These are phyloP conservation scores for Westerdykella sp. DNA, from an alignment of 2,329 filamentous ascomycete species.

Conservation along the genomic window DNA sequence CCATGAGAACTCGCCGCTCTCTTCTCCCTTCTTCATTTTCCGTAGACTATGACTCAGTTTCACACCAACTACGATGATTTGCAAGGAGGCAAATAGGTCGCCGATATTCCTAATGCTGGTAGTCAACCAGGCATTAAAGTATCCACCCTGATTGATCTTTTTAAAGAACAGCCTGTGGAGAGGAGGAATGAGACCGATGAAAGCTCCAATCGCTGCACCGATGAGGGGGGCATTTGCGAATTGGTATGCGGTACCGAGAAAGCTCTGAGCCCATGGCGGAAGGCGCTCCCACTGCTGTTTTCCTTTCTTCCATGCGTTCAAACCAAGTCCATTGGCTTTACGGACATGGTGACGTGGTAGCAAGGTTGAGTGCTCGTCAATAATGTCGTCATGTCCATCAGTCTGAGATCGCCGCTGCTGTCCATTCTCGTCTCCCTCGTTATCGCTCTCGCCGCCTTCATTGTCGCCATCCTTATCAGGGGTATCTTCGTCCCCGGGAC, in stretches of 20 bases:
- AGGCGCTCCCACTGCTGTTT: constrained; percentile 33
- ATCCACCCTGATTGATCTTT: constrained; percentile 52
- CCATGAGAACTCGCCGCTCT: constrained; percentile 44
- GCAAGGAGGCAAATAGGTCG: constrained; percentile 57
- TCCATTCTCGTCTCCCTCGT: constrained; percentile 10
- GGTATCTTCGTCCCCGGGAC: constrained; percentile 40
- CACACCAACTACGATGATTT: constrained; percentile 62
- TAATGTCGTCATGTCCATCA: constrained; percentile 15
- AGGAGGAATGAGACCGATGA: constrained; percentile 55
- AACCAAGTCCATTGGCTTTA: constrained; percentile 21
- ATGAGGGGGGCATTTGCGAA: constrained; percentile 59
- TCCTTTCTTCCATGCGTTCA: constrained; percentile 29
- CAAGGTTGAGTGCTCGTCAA: constrained; percentile 48
- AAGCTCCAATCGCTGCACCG: constrained; percentile 52
- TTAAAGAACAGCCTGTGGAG: constrained; percentile 59
- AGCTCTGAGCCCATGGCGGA: constrained; percentile 34
- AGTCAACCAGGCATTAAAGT: constrained; percentile 62
- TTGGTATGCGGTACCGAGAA: constrained; percentile 39
- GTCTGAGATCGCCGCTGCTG: constrained; percentile 19
- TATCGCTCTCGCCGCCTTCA: constrained; percentile 10
- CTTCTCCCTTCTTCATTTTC: constrained; percentile 41
- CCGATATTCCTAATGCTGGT: constrained; percentile 56
- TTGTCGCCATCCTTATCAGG: constrained; percentile 29
- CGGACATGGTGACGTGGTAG: constrained; percentile 39
- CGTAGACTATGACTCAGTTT: constrained; percentile 53